Evolutionary conservation across 371 early-diverging fungal species (phyloP).

Genomic region (Actinomortierella wolfii): DNA sequence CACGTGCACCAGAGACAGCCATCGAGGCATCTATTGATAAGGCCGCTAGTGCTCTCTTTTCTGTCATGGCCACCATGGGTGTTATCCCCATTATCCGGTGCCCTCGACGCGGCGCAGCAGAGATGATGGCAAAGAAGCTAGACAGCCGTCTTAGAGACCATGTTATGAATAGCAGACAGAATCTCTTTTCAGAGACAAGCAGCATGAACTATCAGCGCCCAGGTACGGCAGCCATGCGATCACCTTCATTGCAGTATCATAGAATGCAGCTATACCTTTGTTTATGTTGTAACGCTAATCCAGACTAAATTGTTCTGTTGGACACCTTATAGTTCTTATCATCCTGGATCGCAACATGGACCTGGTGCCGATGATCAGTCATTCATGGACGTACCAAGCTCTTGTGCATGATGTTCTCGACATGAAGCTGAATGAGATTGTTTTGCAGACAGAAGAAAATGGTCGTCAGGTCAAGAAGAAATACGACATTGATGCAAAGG

Average conservation of each 20-base stretch:
- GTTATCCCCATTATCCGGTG: conserved; percentile 90
- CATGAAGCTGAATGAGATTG: conserved; percentile 90
- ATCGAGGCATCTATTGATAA: conserved; percentile 81
- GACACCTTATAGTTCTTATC: conserved; percentile 68
- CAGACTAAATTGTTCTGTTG: background rate
- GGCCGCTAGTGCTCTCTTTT: conserved; percentile 85
- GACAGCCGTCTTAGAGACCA: conserved; percentile 91
- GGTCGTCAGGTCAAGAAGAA: conserved; percentile 69
- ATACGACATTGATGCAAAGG: conserved; percentile 91
- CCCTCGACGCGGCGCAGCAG: conserved; percentile 91
- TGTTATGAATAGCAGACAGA: conserved; percentile 80
- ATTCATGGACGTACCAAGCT: conserved; percentile 98
- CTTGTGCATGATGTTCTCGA: conserved; percentile 96
- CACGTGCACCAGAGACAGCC: conserved; percentile 74
- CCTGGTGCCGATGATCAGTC: conserved; percentile 91
- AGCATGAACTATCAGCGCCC: conserved; percentile 58
- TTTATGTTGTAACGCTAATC: background rate
- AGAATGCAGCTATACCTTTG: background rate
- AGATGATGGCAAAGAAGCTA: conserved; percentile 88
- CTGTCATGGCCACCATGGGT: conserved; percentile 91
- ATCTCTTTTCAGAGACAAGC: conserved; percentile 73
- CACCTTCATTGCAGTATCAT: background rate
- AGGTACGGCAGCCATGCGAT: conserved; percentile 19
- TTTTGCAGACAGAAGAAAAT: conserved; percentile 68
- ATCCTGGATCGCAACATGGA: conserved; percentile 96